Evolutionary conservation across 2,329 filamentous ascomycete species (phyloP), one percentile per base, ranked within the genome.

Genomic region (Ascochyta lentis): DNA sequence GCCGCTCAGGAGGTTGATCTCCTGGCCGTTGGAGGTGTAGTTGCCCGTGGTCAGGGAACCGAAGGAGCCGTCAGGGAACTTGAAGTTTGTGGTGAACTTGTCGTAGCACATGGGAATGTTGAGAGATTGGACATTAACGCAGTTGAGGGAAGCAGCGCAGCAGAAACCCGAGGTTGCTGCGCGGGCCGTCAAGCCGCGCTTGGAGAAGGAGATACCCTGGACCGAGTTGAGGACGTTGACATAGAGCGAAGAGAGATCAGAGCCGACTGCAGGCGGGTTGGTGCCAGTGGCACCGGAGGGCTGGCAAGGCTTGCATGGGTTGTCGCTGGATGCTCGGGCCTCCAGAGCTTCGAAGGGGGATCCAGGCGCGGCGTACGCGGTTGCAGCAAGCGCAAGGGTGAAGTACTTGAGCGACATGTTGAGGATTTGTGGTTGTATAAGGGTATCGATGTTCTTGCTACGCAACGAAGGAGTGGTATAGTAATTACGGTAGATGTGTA

Each of bases 71-170:
- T 81, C 80, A 3, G 77, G 67, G 44, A 83, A 78, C 49, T 76
- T 76, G 62, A 71, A 83, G 59, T 82, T 79, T 16, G 81, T 83
- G 5, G 81, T 83, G 69, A 80, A 83, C 50, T 76, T 77, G 66
- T 83, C 81, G 70, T 81, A 83, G 71, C 80, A 83, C 68, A 82
- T 80, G 2, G 80, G 77, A 5, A 82, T 69, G 33, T 75, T 72
- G 31, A 78, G 68, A 34, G 61, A 68, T 37, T 73, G 67, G 6
- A 80, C 69, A 27, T 78, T 72, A n/a, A 79, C 67, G 62, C 79
- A 81, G 49, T 76, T 62, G 13, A 78, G 75, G 16, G 66, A 75
- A 24, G 70, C 63, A 24, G 68, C 71, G 59, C 73, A 76, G 58
- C 72, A 74, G 51, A 76, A 74, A 22, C 62, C 64, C 4, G 61